phyloP scores from a whole-genome alignment of 176 grass and related monocot species.

The Otatea glauca region DNA sequence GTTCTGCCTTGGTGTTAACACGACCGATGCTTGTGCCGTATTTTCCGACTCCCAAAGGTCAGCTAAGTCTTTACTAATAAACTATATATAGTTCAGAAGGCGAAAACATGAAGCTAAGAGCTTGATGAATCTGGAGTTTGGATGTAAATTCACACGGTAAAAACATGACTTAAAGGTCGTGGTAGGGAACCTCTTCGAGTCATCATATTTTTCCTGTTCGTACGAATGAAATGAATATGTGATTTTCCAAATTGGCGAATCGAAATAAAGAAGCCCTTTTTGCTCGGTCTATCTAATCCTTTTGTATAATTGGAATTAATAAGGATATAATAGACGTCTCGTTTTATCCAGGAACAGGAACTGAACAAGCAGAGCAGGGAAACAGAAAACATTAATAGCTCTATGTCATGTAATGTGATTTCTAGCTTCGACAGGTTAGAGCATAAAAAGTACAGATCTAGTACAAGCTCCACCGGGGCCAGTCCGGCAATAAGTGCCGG shows the following conservation, averaged over 20 bases:
- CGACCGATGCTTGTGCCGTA: not conserved
- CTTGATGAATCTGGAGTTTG: not conserved
- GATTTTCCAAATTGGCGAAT: not conserved
- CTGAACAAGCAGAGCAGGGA: not conserved
- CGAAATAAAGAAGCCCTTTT: not conserved
- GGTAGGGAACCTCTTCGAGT: not conserved
- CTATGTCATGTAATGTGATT: slow-evolving; percentile 6
- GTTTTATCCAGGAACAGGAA: not conserved
- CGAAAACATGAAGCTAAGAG: not conserved
- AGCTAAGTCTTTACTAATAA: not conserved
- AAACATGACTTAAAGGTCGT: not conserved
- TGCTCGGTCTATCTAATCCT: not conserved
- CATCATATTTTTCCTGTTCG: not conserved
- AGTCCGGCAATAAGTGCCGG: not conserved
- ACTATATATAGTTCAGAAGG: not conserved
- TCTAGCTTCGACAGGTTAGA: slow-evolving; percentile 33
- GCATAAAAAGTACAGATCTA: slow-evolving; percentile 18
- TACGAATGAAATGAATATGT: not conserved
- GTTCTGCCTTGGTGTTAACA: not conserved
- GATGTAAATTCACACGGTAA: not conserved
- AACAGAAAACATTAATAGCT: not conserved
- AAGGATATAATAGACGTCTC: not conserved
- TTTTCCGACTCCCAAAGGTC: not conserved
- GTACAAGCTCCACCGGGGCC: not conserved
- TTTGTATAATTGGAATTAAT: not conserved